These are phyloP conservation scores for Davidsoniella virescens DNA, from an alignment of 2,329 filamentous ascomycete species.

Conservation along the genomic window DNA sequence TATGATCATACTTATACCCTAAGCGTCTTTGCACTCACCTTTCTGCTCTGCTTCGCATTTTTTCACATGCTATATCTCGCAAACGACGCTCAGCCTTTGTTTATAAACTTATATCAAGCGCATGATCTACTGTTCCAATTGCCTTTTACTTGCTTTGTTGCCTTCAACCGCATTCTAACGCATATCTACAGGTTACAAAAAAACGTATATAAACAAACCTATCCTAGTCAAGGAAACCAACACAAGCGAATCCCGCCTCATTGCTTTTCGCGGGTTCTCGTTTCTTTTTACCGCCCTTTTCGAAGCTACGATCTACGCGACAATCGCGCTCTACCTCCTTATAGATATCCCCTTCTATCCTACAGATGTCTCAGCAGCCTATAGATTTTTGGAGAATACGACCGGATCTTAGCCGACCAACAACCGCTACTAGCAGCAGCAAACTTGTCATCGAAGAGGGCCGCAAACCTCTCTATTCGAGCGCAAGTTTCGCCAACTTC, in stretches of 20 bases:
- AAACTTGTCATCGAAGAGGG: conserved; percentile 24
- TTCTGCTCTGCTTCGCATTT: neutral
- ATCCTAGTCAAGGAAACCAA: too few relatives aligned
- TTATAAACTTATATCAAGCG: neutral
- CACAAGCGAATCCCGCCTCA: too few relatives aligned
- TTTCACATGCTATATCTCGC: neutral
- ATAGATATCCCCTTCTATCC: too few relatives aligned
- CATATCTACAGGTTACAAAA: too few relatives aligned
- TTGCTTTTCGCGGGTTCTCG: neutral
- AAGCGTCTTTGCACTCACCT: neutral
- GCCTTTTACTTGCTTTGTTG: too few relatives aligned
- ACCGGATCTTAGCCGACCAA: conserved; percentile 11
- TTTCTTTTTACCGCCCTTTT: neutral
- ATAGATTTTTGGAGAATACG: conserved; percentile 11
- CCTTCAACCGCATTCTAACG: too few relatives aligned
- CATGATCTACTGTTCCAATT: neutral
- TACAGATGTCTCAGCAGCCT: conserved; percentile 9
- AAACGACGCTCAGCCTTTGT: neutral
- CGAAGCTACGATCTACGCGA: too few relatives aligned
- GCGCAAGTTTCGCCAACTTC: conserved; percentile 13
- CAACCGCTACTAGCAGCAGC: conserved; percentile 13
- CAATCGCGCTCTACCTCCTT: too few relatives aligned
- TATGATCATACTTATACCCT: too few relatives aligned
- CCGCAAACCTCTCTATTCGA: conserved; percentile 26
- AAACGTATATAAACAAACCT: too few relatives aligned